Conservation (phyloP, 352 stramenopile species). For the Blastocystis sp. region DNA sequence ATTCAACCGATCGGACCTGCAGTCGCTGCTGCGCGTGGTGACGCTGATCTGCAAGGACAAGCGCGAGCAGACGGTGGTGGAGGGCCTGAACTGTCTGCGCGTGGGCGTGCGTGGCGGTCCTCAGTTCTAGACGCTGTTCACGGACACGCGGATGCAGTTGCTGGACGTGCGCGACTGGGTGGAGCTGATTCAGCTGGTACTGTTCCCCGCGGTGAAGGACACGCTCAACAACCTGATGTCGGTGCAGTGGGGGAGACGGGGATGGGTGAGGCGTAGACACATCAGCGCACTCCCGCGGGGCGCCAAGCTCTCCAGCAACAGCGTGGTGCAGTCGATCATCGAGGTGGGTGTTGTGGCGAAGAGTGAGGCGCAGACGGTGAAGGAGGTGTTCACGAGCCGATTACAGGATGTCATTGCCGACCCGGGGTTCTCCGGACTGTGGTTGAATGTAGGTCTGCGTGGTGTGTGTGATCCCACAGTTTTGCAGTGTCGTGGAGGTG, state of each 20-base stretch:
- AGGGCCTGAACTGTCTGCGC: conserved; percentile 54
- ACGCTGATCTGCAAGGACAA: conserved; percentile 54
- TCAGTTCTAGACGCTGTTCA: conserved; percentile 49
- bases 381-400: conserved; percentile 17
- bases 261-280: neutral
- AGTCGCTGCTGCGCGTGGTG: conserved; percentile 45
- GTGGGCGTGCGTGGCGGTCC: neutral
- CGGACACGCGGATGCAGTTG: neutral
- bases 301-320: neutral
- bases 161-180: conserved; percentile 30
- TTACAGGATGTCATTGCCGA: conserved; percentile 20
- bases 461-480: conserved; percentile 13
- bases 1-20: conserved; percentile 37
- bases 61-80: neutral
- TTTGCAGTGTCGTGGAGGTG: conserved; percentile 31
- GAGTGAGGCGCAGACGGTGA: neutral
- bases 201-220: conserved; percentile 64
- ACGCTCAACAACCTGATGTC: conserved; percentile 32
- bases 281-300: neutral
- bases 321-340: conserved; percentile 7
- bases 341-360: neutral
- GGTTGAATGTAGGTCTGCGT: neutral
- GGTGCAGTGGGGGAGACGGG: neutral
- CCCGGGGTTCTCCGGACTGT: conserved; percentile 13
- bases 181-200: conserved; percentile 23